phyloP scores from a whole-genome alignment of 805 yeast species.

The Barnettozyma sucrosica region DNA sequence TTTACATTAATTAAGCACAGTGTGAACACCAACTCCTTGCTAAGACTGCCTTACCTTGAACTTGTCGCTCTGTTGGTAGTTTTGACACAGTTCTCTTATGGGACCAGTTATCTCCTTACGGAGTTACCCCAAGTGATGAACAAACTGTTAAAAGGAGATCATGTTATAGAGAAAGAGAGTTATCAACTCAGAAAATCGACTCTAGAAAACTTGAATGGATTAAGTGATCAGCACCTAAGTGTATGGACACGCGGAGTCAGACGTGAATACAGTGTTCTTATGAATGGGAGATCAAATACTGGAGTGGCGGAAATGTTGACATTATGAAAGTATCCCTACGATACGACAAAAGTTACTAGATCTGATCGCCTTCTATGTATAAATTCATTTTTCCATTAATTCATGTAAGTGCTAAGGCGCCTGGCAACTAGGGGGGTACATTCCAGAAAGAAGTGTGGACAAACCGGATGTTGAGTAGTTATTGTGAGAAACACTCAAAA shows the following conservation, averaged over 20 bases:
- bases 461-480: not conserved
- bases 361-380: no score
- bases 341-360: no score
- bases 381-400: no score
- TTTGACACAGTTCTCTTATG: conserved; percentile 10
- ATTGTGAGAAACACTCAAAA: no score
- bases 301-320: conserved; percentile 1
- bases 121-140: conserved; percentile 23
- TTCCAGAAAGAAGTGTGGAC: not conserved
- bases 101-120: conserved; percentile 11
- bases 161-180: conserved; percentile 19
- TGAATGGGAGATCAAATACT: conserved; percentile 10
- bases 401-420: no score
- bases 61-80: conserved; percentile 13
- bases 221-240: conserved; percentile 13
- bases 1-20: conserved; percentile 10
- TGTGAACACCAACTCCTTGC: conserved; percentile 8
- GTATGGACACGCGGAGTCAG: conserved; percentile 18
- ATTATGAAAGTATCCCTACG: no score
- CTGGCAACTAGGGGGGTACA: no score
- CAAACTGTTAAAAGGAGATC: conserved; percentile 14
- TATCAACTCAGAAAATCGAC: conserved; percentile 17
- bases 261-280: conserved; percentile 10
- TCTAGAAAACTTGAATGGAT: conserved; percentile 13
- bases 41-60: conserved; percentile 20